These are phyloP conservation scores for Colletotrichum agaves DNA, from an alignment of 2,329 filamentous ascomycete genomes.

Conservation along the genomic window DNA sequence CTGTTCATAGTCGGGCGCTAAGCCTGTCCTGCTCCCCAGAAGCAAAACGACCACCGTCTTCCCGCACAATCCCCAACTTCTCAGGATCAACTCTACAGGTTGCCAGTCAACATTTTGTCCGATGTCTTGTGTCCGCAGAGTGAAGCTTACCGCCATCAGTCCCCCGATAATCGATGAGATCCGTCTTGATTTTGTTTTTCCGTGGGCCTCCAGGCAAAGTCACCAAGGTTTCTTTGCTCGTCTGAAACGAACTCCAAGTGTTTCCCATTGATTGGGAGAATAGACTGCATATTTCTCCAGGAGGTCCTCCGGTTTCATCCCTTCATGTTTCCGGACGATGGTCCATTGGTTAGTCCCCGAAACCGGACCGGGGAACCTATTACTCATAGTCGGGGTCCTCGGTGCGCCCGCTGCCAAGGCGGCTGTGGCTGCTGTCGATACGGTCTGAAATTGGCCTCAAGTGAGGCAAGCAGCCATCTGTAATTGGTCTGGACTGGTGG, in stretches of 20 bases:
- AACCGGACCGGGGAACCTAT: not conserved
- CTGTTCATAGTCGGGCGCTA: not conserved
- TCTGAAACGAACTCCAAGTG: not conserved
- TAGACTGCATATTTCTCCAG: slow-evolving; percentile 7
- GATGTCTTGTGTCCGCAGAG: not conserved
- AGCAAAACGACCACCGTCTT: not conserved
- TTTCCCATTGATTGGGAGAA: slow-evolving; percentile 6
- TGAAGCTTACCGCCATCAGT: not conserved
- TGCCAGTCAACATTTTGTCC: not conserved
- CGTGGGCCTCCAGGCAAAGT: not conserved
- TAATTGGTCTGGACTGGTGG: not conserved
- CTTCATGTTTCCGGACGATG: not conserved
- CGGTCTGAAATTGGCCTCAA: not conserved
- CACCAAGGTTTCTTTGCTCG: not conserved
- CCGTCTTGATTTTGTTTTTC: not conserved
- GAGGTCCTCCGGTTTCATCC: slow-evolving; percentile 21
- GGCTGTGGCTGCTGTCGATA: not conserved
- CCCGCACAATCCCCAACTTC: not conserved
- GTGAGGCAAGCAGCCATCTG: not conserved
- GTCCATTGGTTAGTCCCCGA: not conserved
- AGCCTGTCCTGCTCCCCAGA: not conserved
- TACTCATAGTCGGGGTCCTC: not conserved
- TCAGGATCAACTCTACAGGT: not conserved
- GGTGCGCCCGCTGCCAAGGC: not conserved
- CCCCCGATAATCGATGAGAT: not conserved